phyloP scores from a whole-genome alignment of 345 rosid species.

The Lepidium africanum region DNA sequence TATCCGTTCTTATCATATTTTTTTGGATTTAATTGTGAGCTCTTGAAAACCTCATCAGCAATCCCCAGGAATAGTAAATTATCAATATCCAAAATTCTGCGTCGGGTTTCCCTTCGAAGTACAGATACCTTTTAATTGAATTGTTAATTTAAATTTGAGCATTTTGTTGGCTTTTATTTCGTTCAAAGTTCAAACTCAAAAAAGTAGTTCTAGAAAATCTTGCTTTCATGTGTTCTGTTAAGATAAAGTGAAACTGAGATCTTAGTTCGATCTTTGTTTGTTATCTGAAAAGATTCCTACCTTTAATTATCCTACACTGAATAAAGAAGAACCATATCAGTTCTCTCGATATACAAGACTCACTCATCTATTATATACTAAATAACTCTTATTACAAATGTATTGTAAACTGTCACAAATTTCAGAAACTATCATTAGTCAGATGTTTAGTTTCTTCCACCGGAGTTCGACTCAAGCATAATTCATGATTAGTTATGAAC shows the following conservation, averaged over 20 bases:
- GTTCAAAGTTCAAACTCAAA: slow-evolving; percentile 21
- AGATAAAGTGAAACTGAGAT: slow-evolving; percentile 31
- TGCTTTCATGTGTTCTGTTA: slow-evolving; percentile 24
- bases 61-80: slow-evolving; percentile 1
- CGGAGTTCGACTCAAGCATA: too few relatives aligned
- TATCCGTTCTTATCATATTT: not conserved
- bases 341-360: not conserved
- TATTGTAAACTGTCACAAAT: not conserved
- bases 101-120: slow-evolving; percentile 6
- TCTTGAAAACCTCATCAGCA: not conserved
- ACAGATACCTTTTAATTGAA: not conserved
- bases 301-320: slow-evolving; percentile 1
- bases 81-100: slow-evolving; percentile 4
- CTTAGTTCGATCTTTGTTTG: slow-evolving; percentile 30
- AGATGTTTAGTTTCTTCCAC: too few relatives aligned
- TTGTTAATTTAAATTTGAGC: not conserved
- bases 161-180: not conserved
- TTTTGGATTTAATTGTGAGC: slow-evolving; percentile 13
- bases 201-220: slow-evolving; percentile 22
- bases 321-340: not conserved
- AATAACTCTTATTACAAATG: not conserved
- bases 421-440: not conserved
- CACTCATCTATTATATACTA: not conserved
- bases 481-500: too few relatives aligned
- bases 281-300: slow-evolving; percentile 19